Percentiles rank a stretch among this genome's conserved stretches.
Evolutionary conservation across 192 early-diverging fungal species (phyloP).

Genomic region (Diversispora epigaea): DNA sequence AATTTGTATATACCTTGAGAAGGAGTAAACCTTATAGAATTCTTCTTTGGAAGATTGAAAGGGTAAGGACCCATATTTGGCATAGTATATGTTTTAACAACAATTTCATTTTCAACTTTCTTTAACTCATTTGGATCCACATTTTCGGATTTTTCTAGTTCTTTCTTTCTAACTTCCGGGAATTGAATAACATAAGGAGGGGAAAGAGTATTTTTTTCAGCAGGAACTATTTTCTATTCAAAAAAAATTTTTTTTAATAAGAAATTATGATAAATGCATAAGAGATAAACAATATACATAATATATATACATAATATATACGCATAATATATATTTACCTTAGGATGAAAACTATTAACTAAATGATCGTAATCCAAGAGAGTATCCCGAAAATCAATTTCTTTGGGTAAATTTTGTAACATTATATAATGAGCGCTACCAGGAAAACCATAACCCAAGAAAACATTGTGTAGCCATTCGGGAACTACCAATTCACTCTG

Average conservation of each 20-base stretch:
- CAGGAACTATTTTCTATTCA: slow-evolving; percentile 40
- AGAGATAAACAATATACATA: not conserved
- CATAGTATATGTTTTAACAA: slow-evolving; percentile 63
- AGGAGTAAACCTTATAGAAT: slow-evolving; percentile 82
- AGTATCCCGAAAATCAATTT: slow-evolving; percentile 86
- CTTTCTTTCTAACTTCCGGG: slow-evolving; percentile 47
- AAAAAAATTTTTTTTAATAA: slow-evolving; percentile 5
- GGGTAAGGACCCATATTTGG: slow-evolving; percentile 75
- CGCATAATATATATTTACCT: slow-evolving; percentile 37
- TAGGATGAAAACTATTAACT: slow-evolving; percentile 62
- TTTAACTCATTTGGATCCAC: slow-evolving; percentile 15
- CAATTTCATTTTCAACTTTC: slow-evolving; percentile 47
- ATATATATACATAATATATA: not conserved
- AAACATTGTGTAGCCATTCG: slow-evolving; percentile 85
- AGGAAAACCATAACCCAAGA: slow-evolving; percentile 96
- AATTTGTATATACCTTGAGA: slow-evolving; percentile 59
- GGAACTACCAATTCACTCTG: slow-evolving; percentile 81
- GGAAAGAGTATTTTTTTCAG: slow-evolving; percentile 35
- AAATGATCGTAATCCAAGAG: slow-evolving; percentile 84
- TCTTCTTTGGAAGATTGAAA: slow-evolving; percentile 65
- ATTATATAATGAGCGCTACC: slow-evolving; percentile 68
- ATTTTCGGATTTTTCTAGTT: slow-evolving; percentile 46
- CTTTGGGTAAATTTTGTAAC: slow-evolving; percentile 51
- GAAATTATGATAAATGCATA: not conserved
- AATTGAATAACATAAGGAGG: slow-evolving; percentile 82